A percentile compares a stretch with the other conserved stretches of the same genome.
phyloP scores from a whole-genome alignment of 306 rosid genomes.

The Prunus mira region DNA sequence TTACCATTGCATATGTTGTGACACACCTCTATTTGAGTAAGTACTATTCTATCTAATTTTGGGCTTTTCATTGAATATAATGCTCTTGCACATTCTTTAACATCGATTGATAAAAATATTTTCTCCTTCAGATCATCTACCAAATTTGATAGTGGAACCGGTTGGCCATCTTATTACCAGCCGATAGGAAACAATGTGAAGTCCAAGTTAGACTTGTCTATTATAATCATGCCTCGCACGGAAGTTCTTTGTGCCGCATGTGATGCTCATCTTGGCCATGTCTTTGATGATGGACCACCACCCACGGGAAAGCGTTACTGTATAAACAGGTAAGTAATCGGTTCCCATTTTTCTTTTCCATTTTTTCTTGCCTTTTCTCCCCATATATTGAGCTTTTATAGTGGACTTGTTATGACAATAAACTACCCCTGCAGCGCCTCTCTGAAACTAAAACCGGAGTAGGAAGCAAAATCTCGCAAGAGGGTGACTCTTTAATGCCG shows the following conservation, averaged over 20 bases:
- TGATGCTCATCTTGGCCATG: constrained; percentile 95
- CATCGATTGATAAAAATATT: background rate
- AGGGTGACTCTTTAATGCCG: background rate
- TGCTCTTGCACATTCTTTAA: background rate
- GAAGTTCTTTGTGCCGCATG: constrained; percentile 84
- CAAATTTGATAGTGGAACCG: constrained; percentile 91
- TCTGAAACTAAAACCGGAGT: constrained; percentile 54
- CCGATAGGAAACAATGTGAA: constrained; percentile 72
- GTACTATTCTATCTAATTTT: constrained; percentile 15
- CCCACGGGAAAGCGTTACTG: constrained; percentile 89
- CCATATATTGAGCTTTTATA: background rate
- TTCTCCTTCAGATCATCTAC: constrained; percentile 72
- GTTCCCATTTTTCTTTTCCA: background rate
- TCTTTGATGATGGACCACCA: constrained; percentile 94
- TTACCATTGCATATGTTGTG: constrained; percentile 87
- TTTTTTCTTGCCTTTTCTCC: background rate
- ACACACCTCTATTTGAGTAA: constrained; percentile 86
- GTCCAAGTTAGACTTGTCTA: constrained; percentile 73
- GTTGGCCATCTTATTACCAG: constrained; percentile 96
- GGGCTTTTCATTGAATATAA: background rate
- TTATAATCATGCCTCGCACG: constrained; percentile 91
- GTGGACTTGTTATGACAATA: constrained; percentile 20
- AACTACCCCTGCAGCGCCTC: constrained; percentile 54
- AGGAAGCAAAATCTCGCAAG: constrained; percentile 15
- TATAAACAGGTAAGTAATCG: constrained; percentile 64